Evolutionary conservation across 805 yeast genomes (phyloP), one percentile per base, ranked within the genome.

Genomic region (Metschnikowia reukaufii): DNA sequence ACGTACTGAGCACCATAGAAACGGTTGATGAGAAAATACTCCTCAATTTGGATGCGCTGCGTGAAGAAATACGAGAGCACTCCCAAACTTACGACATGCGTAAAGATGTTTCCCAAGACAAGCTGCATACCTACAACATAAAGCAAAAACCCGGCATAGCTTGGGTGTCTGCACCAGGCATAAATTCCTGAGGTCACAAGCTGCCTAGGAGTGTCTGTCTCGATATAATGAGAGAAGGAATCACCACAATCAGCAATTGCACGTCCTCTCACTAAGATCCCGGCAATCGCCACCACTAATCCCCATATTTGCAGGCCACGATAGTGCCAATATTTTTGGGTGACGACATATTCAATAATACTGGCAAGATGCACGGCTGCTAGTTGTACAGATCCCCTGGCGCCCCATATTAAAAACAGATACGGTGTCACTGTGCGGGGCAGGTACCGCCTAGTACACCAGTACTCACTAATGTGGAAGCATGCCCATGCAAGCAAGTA

Each of bases 91-190:
- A 48, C 42, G 3, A 56, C 45, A 23, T 60, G 38, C 27, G 59
- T 52, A 10, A 60, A 21, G 31, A 47, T 44, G 39, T 68, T 70
- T 9, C 54, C 51, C 29, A 70, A 45, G 10, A 55, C 49, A 8
- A 65, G 19, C 49, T 69, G 70, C 42, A 59, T 42, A 8, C 75
- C 75, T 25, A 63, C 51, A 10, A 58, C 66, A 38, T 63, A 63
- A n/a, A 60, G 40, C 50, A 65, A 62, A 48, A 68, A 70, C 33
- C 76, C 76, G 6, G 66, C 39, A 47, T 71, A 71, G 43, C 72
- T 65, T 15, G 76, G 76, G 47, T 71, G 76, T 41, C 75, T 49
- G 21, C 58, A 44, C 48, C 49, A 52, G 6, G 49, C 31, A 47
- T 66, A 71, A n/a, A 68, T 47, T 1, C 76, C 76, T 12, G 39